Conservation (phyloP, 768 basidiomycete genomes). For the Hypholoma sublateritium region DNA sequence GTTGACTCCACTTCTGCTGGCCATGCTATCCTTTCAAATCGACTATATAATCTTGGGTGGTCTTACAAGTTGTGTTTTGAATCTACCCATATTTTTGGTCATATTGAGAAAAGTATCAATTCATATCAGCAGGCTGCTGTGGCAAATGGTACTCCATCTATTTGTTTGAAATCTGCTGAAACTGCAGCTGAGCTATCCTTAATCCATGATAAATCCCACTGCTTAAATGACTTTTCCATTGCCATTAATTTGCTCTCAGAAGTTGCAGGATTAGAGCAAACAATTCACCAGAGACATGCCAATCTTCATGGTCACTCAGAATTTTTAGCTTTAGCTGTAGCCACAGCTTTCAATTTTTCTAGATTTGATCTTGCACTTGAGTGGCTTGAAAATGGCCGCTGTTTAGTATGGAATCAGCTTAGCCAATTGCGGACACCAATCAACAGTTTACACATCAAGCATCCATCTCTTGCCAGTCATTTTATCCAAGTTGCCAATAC, state of each 20-base stretch:
- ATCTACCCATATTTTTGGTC: background rate
- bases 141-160: background rate
- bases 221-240: background rate
- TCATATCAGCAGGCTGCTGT: background rate
- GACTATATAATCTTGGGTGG: background rate
- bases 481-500: conserved; percentile 6
- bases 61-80: background rate
- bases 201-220: background rate
- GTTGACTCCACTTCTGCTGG: conserved; percentile 5
- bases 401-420: conserved; percentile 25
- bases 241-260: conserved; percentile 13
- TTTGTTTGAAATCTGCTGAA: background rate
- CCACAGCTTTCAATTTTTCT: conserved; percentile 12
- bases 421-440: conserved; percentile 22
- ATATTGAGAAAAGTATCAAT: background rate
- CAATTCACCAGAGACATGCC: conserved; percentile 9
- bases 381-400: conserved; percentile 28
- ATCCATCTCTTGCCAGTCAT: conserved; percentile 5
- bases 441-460: conserved; percentile 10
- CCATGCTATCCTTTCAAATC: background rate
- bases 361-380: conserved; percentile 18
- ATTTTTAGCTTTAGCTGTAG: background rate
- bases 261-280: conserved; percentile 16
- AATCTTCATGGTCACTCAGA: conserved; percentile 2
- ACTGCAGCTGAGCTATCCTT: background rate